Conservation (phyloP, 768 basidiomycete genomes). For the Candolleomyces aberdarensis region DNA sequence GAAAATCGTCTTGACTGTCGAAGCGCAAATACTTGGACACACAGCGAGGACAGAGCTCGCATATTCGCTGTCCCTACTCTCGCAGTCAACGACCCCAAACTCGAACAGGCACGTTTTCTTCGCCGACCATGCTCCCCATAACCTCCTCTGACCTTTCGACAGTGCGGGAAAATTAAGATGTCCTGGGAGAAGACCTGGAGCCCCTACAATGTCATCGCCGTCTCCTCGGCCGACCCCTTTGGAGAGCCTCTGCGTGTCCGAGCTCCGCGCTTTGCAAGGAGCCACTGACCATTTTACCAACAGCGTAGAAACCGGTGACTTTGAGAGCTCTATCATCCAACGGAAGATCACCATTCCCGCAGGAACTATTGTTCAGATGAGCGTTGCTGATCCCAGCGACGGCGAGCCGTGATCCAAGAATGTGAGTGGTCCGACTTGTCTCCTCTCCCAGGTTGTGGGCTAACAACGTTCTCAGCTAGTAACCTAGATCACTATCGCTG, state of each 20-base stretch:
- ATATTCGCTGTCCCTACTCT: constrained; percentile 60
- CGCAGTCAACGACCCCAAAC: constrained; percentile 51
- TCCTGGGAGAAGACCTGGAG: constrained; percentile 45
- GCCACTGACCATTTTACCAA: neutral
- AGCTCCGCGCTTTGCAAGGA: neutral
- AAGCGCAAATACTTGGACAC: too few species aligned
- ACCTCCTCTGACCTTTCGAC: constrained; percentile 6
- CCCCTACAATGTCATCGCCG: constrained; percentile 64
- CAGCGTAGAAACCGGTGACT: constrained; percentile 62
- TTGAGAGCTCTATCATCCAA: constrained; percentile 36
- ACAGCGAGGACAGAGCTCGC: too few species aligned
- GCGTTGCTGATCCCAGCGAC: constrained; percentile 46
- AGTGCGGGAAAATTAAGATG: constrained; percentile 62
- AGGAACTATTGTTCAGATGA: constrained; percentile 48
- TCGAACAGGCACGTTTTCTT: constrained; percentile 51
- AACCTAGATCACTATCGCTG: constrained; percentile 36
- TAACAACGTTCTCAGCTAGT: neutral
- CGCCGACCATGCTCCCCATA: neutral
- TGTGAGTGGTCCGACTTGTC: constrained; percentile 35
- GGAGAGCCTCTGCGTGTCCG: constrained; percentile 54
- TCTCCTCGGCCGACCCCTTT: constrained; percentile 51
- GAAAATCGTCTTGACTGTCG: too few species aligned
- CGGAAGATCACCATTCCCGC: constrained; percentile 48
- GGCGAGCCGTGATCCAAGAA: constrained; percentile 65
- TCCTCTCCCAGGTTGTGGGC: constrained; percentile 4